Evolutionary conservation across 805 yeast genomes (phyloP).

Genomic region (Vanderwaltozyma polyspora): DNA sequence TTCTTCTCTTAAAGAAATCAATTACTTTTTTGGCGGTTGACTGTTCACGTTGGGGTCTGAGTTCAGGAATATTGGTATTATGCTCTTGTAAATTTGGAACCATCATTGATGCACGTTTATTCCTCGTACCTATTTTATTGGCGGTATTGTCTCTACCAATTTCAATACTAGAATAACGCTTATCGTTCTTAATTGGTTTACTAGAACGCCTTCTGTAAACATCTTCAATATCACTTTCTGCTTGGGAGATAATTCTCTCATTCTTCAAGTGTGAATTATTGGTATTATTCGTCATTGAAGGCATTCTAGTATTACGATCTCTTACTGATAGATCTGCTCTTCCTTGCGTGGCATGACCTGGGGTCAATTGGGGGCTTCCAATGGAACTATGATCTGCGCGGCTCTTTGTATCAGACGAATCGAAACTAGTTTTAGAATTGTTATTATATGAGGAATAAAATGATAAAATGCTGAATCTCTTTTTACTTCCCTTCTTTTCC

Average conservation of each 20-base stretch:
- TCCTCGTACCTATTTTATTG: neutral
- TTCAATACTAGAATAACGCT: too few species aligned
- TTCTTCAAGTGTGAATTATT: too few species aligned
- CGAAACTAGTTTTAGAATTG: slow-evolving; percentile 12
- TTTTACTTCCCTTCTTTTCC: slow-evolving; percentile 9
- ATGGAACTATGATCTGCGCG: neutral
- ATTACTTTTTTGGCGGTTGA: slow-evolving; percentile 70
- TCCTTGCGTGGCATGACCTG: neutral
- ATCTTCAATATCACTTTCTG: too few species aligned
- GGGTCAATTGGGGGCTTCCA: neutral
- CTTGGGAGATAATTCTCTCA: too few species aligned
- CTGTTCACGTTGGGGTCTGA: slow-evolving; percentile 1
- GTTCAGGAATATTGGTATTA: neutral
- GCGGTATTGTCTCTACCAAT: neutral
- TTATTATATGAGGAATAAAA: too few species aligned
- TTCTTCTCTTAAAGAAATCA: slow-evolving; percentile 68
- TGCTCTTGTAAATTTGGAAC: slow-evolving; percentile 3
- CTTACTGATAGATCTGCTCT: too few species aligned
- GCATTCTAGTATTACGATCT: too few species aligned
- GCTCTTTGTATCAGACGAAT: slow-evolving; percentile 3
- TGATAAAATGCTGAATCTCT: slow-evolving; percentile 34
- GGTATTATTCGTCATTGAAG: too few species aligned
- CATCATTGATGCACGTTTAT: slow-evolving; percentile 9
- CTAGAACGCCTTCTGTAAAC: too few species aligned
- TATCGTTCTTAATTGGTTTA: too few species aligned